These are phyloP conservation scores for Chionographis japonica DNA, from an alignment of 106 monocot species.

Conservation along the genomic window DNA sequence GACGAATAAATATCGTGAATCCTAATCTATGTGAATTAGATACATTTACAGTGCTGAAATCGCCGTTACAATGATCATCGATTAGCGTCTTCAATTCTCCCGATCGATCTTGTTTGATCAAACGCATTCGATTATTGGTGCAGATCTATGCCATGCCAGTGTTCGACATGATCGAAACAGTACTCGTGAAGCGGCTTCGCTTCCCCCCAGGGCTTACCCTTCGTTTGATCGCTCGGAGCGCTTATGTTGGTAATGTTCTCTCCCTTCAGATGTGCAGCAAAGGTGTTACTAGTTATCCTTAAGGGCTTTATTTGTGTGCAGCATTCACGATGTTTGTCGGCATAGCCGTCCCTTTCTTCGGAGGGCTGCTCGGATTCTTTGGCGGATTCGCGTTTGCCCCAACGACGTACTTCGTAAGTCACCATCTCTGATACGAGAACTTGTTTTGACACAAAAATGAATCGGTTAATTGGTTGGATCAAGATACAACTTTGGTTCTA, in stretches of 20 bases:
- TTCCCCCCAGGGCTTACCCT: conserved; percentile 29
- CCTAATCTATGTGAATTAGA: too few relatives aligned
- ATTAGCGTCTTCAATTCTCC: not conserved
- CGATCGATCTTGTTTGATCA: not conserved
- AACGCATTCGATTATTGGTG: not conserved
- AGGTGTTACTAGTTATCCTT: too few relatives aligned
- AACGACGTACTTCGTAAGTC: conserved; percentile 45
- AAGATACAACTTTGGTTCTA: too few relatives aligned
- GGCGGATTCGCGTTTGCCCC: conserved; percentile 52
- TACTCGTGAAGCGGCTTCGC: conserved; percentile 38
- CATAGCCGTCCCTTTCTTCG: conserved; percentile 43
- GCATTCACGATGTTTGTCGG: conserved; percentile 49
- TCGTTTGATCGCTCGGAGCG: conserved; percentile 31
- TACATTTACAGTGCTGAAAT: too few relatives aligned
- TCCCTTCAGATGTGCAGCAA: too few relatives aligned
- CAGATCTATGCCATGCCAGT: conserved; percentile 61
- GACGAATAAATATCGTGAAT: too few relatives aligned
- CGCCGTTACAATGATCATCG: too few relatives aligned
- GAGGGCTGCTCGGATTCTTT: conserved; percentile 39
- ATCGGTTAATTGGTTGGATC: too few relatives aligned
- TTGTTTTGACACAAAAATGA: too few relatives aligned
- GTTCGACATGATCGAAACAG: conserved; percentile 64
- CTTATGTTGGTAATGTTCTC: conserved; percentile 49
- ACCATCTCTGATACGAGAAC: too few relatives aligned
- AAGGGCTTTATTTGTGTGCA: conserved; percentile 1